Base-by-base conservation (phyloP, 148 eudicot species). In the Amaranthus cruentus region DNA sequence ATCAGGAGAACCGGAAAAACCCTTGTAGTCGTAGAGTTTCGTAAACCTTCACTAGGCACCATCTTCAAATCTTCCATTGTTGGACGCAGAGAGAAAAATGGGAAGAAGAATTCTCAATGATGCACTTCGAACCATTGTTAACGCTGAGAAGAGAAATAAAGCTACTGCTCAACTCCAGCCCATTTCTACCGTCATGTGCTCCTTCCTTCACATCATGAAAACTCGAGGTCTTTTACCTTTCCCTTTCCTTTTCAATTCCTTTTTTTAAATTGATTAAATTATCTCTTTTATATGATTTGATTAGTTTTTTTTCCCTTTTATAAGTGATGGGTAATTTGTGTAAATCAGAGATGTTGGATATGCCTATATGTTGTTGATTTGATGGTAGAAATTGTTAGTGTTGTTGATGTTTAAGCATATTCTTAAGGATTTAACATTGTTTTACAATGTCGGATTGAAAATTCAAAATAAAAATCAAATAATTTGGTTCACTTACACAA, bases 151-250 rank as follows among this genome's bases (percentile, higher is more conserved):
- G 79, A 79, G 97, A 76, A 87, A 85, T 66, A 90, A 86, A 62
- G 91, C 92, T 48, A 71, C 89, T 1, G 81, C 97, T 21, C 78
- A 90, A 65, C 83, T 92, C 38, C 71, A 87, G 47, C 92, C 92
- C 6, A 73, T 92, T 76, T 92, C 97, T 56, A 83, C 80, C 66
- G 88, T 85, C 75, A 85, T 91, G 69, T 78, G 93, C 28, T 83
- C 91, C 15, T 94, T 91, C 71, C 91, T 91, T 78, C 78, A 68
- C 46, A 94, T 94, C 83, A 91, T 94, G 98, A 91, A 94, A 76
- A 68, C 81, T 55, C 84, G 98, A 88, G 98, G 98, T 94, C 62
- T 7, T 15, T 42, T 7, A 56, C 4, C 13, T 0, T 43, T 18
- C 6, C 6, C 42, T 44, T 3, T 50, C 43, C 38, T 64, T 77